Evolutionary conservation across 768 basidiomycete species (phyloP).

Genomic region (Serendipita sp.): DNA sequence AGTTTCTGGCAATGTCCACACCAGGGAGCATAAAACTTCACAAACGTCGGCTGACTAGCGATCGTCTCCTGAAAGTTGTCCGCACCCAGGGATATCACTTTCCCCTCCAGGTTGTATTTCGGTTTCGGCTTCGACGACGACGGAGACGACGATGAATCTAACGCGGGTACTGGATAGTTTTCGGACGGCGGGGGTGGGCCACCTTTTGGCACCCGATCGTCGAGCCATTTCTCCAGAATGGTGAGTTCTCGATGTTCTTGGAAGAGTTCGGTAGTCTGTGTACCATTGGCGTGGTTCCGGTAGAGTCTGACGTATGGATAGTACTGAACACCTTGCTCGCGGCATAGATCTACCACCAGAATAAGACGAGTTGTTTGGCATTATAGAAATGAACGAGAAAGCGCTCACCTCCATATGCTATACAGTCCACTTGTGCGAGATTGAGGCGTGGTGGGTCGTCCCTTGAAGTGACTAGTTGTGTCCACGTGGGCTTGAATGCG

Average conservation of each 20-base stretch:
- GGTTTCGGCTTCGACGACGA: background rate
- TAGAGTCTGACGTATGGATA: slow-evolving; percentile 39
- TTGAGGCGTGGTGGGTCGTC: slow-evolving; percentile 35
- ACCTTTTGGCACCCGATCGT: background rate
- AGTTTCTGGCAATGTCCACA: slow-evolving; percentile 96
- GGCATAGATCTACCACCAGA: slow-evolving; percentile 52
- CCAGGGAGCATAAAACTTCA: slow-evolving; percentile 90
- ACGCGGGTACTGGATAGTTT: too few species aligned
- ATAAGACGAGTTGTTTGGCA: background rate
- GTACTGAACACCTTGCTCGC: slow-evolving; percentile 44
- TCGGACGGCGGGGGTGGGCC: background rate
- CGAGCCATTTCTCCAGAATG: background rate
- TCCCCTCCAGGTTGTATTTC: slow-evolving; percentile 26
- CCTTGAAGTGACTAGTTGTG: slow-evolving; percentile 36
- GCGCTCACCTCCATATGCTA: slow-evolving; percentile 53
- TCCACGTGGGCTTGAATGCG: slow-evolving; percentile 71
- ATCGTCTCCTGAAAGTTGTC: slow-evolving; percentile 32
- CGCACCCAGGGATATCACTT: slow-evolving; percentile 27
- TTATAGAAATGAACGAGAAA: background rate
- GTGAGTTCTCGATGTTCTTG: background rate
- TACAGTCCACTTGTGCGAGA: slow-evolving; percentile 72
- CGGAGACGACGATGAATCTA: too few species aligned
- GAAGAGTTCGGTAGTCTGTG: background rate
- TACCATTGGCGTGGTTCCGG: background rate
- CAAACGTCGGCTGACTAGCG: slow-evolving; percentile 37